Percentiles rank a stretch among this genome's conserved stretches.
Evolutionary conservation across 805 yeast species (phyloP).

Genomic region (Myxozyma melibiosi): DNA sequence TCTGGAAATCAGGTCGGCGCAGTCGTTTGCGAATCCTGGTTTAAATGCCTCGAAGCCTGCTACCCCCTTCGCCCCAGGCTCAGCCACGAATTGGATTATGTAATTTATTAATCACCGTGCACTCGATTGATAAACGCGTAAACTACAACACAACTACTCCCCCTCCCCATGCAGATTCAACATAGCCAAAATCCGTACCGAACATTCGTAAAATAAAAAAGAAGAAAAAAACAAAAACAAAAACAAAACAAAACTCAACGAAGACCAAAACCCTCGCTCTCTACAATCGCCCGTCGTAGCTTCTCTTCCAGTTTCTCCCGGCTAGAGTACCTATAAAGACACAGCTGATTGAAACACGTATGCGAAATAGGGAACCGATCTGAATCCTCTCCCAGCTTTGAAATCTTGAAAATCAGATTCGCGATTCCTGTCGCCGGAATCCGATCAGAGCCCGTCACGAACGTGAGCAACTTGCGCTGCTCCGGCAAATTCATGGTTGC

Average conservation of each 20-base stretch:
- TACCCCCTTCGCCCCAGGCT: too few relatives aligned
- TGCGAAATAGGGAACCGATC: constrained; percentile 80
- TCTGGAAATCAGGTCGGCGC: too few relatives aligned
- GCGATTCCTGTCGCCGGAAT: constrained; percentile 91
- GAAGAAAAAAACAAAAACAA: neutral
- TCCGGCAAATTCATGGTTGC: constrained; percentile 47
- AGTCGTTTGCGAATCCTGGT: too few relatives aligned
- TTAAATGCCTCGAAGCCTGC: too few relatives aligned
- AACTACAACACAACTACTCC: neutral
- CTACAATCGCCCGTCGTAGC: constrained; percentile 68
- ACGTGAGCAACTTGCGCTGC: constrained; percentile 67
- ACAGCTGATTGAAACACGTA: constrained; percentile 91
- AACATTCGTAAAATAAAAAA: neutral
- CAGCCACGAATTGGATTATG: too few relatives aligned
- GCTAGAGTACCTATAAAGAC: constrained; percentile 65
- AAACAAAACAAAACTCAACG: constrained; percentile 42
- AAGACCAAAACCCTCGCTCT: constrained; percentile 85
- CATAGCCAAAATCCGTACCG: neutral
- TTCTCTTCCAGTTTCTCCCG: constrained; percentile 59
- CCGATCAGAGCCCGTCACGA: constrained; percentile 88
- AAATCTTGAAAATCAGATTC: constrained; percentile 71
- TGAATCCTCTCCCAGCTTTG: constrained; percentile 51
- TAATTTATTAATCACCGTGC: too few relatives aligned
- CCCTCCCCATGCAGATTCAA: neutral
- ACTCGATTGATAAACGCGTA: too few relatives aligned